Percentiles rank a stretch among this genome's conserved stretches.
Evolutionary conservation across 495 filamentous ascomycete species (phyloP).

Genomic region (Pyrenopolyporus hunteri): DNA sequence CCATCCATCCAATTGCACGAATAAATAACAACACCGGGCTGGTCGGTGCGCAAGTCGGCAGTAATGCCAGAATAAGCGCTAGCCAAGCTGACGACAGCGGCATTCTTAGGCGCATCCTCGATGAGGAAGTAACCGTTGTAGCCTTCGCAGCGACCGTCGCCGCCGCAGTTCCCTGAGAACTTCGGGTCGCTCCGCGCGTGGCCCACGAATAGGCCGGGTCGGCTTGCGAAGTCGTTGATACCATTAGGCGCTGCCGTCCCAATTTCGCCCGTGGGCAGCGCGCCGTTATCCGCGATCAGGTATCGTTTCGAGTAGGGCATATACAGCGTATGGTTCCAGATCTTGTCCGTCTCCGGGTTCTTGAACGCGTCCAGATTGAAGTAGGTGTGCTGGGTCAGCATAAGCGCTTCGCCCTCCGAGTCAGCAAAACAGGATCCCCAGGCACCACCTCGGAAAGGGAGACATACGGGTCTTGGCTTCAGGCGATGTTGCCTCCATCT

Average conservation of each 20-base stretch:
- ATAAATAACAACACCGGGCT: constrained; percentile 74
- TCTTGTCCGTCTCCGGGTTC: constrained; percentile 60
- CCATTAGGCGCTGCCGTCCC: constrained; percentile 58
- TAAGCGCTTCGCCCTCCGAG: constrained; percentile 51
- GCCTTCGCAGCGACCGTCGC: constrained; percentile 68
- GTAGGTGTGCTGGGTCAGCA: constrained; percentile 82
- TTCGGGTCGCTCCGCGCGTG: constrained; percentile 60
- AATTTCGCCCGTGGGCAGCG: constrained; percentile 77
- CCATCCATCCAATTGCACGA: constrained; percentile 75
- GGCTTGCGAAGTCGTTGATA: constrained; percentile 74
- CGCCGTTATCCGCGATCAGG: constrained; percentile 69
- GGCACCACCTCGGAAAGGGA: constrained; percentile 20
- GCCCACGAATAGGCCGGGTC: constrained; percentile 66
- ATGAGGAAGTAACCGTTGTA: constrained; percentile 81
- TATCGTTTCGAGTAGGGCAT: constrained; percentile 75
- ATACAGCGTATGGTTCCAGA: constrained; percentile 74
- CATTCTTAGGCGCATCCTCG: constrained; percentile 64
- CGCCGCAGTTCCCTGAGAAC: constrained; percentile 71
- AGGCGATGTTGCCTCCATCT: constrained; percentile 58
- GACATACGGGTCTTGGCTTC: constrained; percentile 56
- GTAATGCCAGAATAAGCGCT: constrained; percentile 69
- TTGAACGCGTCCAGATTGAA: constrained; percentile 85
- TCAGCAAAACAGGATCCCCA: constrained; percentile 36
- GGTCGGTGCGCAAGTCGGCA: constrained; percentile 72
- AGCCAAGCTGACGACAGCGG: constrained; percentile 62